These are phyloP conservation scores for Schoenoplectus tabernaemontani DNA, from an alignment of 202 grass and related monocot species.

Conservation along the genomic window DNA sequence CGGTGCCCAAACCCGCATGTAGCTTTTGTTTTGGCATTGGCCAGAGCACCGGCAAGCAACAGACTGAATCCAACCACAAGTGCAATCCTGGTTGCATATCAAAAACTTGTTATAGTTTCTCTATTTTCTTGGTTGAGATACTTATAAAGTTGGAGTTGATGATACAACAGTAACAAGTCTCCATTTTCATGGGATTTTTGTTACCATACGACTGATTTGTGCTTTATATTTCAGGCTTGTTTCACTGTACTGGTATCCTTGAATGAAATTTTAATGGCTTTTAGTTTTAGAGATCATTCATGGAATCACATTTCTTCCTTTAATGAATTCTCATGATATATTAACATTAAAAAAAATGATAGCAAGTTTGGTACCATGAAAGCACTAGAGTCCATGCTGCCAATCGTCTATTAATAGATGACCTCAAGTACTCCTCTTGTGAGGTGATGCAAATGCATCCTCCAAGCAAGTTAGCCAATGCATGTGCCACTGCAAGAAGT, in stretches of 20 bases:
- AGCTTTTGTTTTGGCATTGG: constrained; percentile 49
- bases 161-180: background rate
- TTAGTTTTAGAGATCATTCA: too few relatives aligned
- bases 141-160: background rate
- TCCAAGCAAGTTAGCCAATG: constrained; percentile 58
- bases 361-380: constrained; percentile 53
- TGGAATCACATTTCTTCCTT: background rate
- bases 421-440: constrained; percentile 46
- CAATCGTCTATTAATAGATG: constrained; percentile 68
- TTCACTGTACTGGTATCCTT: too few relatives aligned
- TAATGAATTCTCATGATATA: background rate
- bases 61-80: constrained; percentile 55
- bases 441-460: constrained; percentile 84
- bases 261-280: too few relatives aligned
- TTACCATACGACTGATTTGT: background rate
- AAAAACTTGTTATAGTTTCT: constrained; percentile 19
- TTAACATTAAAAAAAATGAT: background rate
- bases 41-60: constrained; percentile 64
- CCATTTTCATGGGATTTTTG: background rate
- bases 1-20: constrained; percentile 50
- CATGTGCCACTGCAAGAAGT: constrained; percentile 57
- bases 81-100: constrained; percentile 36
- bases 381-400: constrained; percentile 49
- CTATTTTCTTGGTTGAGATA: background rate
- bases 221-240: too few relatives aligned